These are phyloP conservation scores for Penicillium argentinense DNA, from an alignment of 495 filamentous ascomycete genomes.

Conservation along the genomic window DNA sequence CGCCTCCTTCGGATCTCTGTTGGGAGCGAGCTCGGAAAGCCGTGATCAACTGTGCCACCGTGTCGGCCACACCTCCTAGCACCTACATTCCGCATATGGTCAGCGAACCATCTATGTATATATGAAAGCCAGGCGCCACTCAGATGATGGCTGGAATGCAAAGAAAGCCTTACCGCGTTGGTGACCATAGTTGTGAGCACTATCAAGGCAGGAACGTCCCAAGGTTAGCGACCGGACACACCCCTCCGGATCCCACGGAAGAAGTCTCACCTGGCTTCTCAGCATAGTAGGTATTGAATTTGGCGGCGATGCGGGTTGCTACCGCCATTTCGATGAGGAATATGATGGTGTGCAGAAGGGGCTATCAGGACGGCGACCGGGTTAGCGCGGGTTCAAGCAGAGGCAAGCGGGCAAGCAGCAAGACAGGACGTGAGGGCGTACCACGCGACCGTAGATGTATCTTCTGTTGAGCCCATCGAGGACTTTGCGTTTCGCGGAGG, in stretches of 20 bases:
- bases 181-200: constrained; percentile 98
- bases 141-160: too few relatives aligned
- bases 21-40: constrained; percentile 68
- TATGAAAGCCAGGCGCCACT: too few relatives aligned
- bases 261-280: constrained; percentile 67
- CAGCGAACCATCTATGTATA: constrained; percentile 6
- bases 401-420: constrained; percentile 4
- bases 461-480: constrained; percentile 69
- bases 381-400: constrained; percentile 10
- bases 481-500: constrained; percentile 55
- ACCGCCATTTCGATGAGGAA: constrained; percentile 87
- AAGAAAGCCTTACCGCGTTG: constrained; percentile 89
- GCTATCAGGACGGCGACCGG: constrained; percentile 49
- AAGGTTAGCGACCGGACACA: too few relatives aligned
- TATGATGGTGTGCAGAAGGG: constrained; percentile 80
- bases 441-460: constrained; percentile 78
- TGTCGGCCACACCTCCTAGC: constrained; percentile 91
- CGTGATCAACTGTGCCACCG: constrained; percentile 90
- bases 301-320: constrained; percentile 73
- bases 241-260: too few relatives aligned
- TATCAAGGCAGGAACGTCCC: constrained; percentile 27
- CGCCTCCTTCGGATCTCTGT: constrained; percentile 53
- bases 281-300: constrained; percentile 92
- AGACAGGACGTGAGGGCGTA: constrained; percentile 41
- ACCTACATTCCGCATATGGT: constrained; percentile 45